Conservation (phyloP, 2,329 filamentous ascomycete species). For the Calonectria hongkongensis region DNA sequence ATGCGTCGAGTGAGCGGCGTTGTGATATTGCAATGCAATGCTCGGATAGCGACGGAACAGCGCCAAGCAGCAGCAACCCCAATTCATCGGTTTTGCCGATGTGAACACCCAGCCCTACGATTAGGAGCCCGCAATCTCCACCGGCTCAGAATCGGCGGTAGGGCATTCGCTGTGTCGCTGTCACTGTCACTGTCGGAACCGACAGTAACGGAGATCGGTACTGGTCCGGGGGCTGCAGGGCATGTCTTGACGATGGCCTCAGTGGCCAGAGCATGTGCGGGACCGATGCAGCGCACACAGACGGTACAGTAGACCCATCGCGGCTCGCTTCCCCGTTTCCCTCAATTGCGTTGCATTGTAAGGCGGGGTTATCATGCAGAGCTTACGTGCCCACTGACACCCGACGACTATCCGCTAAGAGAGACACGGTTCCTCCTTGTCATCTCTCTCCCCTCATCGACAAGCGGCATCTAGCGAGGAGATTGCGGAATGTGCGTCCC, state of each 20-base stretch:
- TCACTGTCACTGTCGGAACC: background rate
- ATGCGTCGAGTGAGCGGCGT: background rate
- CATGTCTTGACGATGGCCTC: conserved; percentile 16
- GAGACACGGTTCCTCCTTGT: conserved; percentile 32
- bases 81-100: conserved; percentile 20
- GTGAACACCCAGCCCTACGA: conserved; percentile 12
- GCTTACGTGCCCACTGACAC: conserved; percentile 36
- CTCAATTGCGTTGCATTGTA: conserved; percentile 44
- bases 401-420: conserved; percentile 33
- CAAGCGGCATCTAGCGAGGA: background rate
- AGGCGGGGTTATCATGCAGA: conserved; percentile 44
- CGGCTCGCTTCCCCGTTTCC: conserved; percentile 48
- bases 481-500: background rate
- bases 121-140: background rate
- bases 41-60: background rate
- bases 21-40: conserved; percentile 2
- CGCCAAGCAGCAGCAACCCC: background rate
- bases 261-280: conserved; percentile 8
- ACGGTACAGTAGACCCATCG: conserved; percentile 39
- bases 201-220: conserved; percentile 1
- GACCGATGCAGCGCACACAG: conserved; percentile 27
- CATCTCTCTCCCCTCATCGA: conserved; percentile 19
- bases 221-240: background rate
- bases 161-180: background rate
- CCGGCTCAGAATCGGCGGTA: background rate